phyloP scores from a whole-genome alignment of 805 yeast genomes.

The Lipomyces sp. region DNA sequence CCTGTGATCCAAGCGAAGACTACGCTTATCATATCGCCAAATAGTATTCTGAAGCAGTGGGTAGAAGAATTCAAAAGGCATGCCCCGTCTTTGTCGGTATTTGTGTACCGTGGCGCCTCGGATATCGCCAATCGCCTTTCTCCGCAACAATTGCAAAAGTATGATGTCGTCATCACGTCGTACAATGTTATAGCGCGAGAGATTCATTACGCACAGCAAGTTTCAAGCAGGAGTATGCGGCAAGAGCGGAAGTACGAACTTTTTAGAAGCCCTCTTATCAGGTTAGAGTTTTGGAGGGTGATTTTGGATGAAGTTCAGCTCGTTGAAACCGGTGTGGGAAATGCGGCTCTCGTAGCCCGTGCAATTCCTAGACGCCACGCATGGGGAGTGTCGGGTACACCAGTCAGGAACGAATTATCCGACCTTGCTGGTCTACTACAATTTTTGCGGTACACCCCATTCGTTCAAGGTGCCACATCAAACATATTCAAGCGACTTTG shows the following conservation, averaged over 20 bases:
- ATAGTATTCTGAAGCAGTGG: slow-evolving; percentile 84
- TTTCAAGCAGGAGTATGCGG: slow-evolving; percentile 45
- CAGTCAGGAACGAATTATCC: slow-evolving; percentile 60
- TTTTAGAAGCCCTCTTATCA: slow-evolving; percentile 65
- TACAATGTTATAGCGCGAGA: slow-evolving; percentile 70
- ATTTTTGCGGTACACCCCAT: slow-evolving; percentile 68
- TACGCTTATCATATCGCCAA: slow-evolving; percentile 82
- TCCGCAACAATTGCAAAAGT: slow-evolving; percentile 54
- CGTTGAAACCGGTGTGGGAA: slow-evolving; percentile 69
- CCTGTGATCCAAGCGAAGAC: slow-evolving; percentile 55
- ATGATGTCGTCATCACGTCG: slow-evolving; percentile 79
- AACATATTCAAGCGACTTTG: slow-evolving; percentile 44
- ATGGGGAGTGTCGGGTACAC: slow-evolving; percentile 98
- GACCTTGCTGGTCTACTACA: slow-evolving; percentile 71
- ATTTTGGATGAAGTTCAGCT: slow-evolving; percentile 93
- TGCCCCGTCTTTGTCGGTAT: slow-evolving; percentile 60
- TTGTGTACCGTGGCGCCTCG: slow-evolving; percentile 48
- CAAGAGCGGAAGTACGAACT: slow-evolving; percentile 24
- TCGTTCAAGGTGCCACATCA: slow-evolving; percentile 42
- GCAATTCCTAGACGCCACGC: slow-evolving; percentile 81
- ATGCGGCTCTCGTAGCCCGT: slow-evolving; percentile 76
- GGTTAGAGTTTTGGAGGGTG: slow-evolving; percentile 84
- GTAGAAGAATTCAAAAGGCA: slow-evolving; percentile 59
- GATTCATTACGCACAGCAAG: slow-evolving; percentile 75
- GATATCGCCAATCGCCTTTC: slow-evolving; percentile 32